Percentiles rank a stretch among this genome's conserved stretches.
phyloP scores from a whole-genome alignment of 177 flowering plant species.

The Vitis hybrid region DNA sequence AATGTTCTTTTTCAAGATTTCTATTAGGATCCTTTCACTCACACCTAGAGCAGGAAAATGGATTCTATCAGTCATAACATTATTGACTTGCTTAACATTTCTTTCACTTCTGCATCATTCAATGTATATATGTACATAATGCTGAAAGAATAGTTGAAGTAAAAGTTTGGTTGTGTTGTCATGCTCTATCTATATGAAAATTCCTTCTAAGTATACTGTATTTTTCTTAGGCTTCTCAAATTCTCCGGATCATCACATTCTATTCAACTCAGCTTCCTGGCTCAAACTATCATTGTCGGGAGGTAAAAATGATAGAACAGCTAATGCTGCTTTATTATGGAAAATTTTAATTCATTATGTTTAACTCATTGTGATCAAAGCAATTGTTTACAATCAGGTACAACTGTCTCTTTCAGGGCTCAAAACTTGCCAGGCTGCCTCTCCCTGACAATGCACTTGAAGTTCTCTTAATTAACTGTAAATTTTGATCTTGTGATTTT shows the following conservation, averaged over 20 bases:
- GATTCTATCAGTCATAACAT: background rate
- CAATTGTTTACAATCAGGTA: constrained; percentile 9
- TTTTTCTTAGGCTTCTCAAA: constrained; percentile 69
- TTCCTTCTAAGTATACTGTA: background rate
- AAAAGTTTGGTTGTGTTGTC: background rate
- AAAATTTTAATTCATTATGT: background rate
- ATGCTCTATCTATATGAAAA: background rate
- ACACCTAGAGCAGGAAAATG: too few relatives aligned
- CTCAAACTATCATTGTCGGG: constrained; percentile 93
- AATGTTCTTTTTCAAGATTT: too few relatives aligned
- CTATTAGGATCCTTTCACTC: too few relatives aligned
- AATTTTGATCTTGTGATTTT: constrained; percentile 12
- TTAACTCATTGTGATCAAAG: constrained; percentile 3
- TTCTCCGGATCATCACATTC: constrained; percentile 76
- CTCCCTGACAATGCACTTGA: constrained; percentile 67
- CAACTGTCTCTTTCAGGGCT: constrained; percentile 55
- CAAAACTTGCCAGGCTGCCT: constrained; percentile 75
- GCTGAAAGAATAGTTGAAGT: background rate
- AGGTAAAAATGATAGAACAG: constrained; percentile 41
- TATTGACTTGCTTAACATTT: background rate
- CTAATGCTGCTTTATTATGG: too few relatives aligned
- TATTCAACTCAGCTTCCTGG: constrained; percentile 95
- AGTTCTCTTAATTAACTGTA: constrained; percentile 69
- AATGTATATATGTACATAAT: background rate
- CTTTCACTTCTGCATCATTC: background rate